Percentiles rank a stretch among this genome's conserved stretches.
These are phyloP conservation scores for Penicillium alfredii DNA, from an alignment of 495 filamentous ascomycete genomes.

Conservation along the genomic window DNA sequence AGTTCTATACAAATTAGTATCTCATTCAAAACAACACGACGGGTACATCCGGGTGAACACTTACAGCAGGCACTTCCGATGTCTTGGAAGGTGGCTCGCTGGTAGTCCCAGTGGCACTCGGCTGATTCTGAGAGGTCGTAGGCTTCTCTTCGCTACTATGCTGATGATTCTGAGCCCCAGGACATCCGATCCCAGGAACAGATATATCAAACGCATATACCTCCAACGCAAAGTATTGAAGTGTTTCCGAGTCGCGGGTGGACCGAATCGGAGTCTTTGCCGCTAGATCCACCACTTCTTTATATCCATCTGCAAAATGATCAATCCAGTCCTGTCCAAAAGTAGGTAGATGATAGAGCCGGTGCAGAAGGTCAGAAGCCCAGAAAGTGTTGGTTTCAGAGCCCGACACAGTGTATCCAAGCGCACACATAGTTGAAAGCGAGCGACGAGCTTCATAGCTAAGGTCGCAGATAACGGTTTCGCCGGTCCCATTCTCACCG, in stretches of 20 bases:
- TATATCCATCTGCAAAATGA: conserved; percentile 51
- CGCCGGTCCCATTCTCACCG: conserved; percentile 48
- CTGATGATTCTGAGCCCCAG: conserved; percentile 25
- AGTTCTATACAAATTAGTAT: conserved; percentile 20
- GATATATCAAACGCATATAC: conserved; percentile 50
- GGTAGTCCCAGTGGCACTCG: conserved; percentile 2
- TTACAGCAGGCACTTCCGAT: conserved; percentile 19
- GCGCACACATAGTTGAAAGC: conserved; percentile 46
- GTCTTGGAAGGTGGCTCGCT: conserved; percentile 5
- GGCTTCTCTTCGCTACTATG: conserved; percentile 6
- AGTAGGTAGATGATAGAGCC: conserved; percentile 47
- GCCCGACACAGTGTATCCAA: conserved; percentile 46
- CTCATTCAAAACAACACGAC: background rate
- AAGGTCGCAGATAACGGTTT: conserved; percentile 56
- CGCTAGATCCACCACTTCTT: conserved; percentile 42
- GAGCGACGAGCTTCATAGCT: conserved; percentile 45
- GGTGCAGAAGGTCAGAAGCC: conserved; percentile 52
- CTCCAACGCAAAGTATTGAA: conserved; percentile 56
- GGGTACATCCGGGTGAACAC: conserved; percentile 6
- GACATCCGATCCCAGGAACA: conserved; percentile 47
- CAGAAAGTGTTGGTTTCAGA: conserved; percentile 49
- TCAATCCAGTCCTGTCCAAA: conserved; percentile 49
- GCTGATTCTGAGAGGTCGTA: background rate
- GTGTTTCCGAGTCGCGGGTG: conserved; percentile 45
- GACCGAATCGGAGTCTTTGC: conserved; percentile 30